These are phyloP conservation scores for Saturnispora besseyi DNA, from an alignment of 805 yeast genomes.

Conservation along the genomic window DNA sequence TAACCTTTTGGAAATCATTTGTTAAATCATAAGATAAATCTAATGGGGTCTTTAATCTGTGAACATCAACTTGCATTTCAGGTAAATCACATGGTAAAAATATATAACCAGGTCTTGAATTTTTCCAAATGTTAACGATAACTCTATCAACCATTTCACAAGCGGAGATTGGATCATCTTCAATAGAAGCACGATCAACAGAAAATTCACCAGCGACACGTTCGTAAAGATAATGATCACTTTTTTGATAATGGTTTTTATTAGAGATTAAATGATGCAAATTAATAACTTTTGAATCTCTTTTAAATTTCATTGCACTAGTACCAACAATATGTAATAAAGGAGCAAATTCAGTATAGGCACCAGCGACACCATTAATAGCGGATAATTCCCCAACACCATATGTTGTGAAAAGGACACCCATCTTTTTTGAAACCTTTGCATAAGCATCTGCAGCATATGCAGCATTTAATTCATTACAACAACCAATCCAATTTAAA, in stretches of 20 bases:
- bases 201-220: conserved; percentile 49
- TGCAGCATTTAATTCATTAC: conserved; percentile 84
- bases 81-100: conserved; percentile 69
- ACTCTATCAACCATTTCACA: conserved; percentile 64
- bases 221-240: conserved; percentile 62
- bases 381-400: conserved; percentile 89
- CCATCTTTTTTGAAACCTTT: conserved; percentile 53
- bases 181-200: conserved; percentile 44
- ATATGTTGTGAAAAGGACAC: conserved; percentile 72
- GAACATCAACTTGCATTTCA: conserved; percentile 38
- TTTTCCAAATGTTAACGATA: conserved; percentile 42
- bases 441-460: conserved; percentile 87
- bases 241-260: conserved; percentile 37
- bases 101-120: conserved; percentile 75
- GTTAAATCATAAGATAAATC: conserved; percentile 17
- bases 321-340: conserved; percentile 77
- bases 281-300: conserved; percentile 12
- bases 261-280: conserved; percentile 57
- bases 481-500: conserved; percentile 83
- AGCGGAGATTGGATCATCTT: conserved; percentile 36
- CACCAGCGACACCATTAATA: conserved; percentile 78
- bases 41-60: conserved; percentile 28
- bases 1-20: conserved; percentile 15
- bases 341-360: conserved; percentile 86
- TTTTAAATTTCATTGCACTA: conserved; percentile 17